These are phyloP conservation scores for Pigoraptor vietnamica DNA, from an alignment of 78 protist genomes.

Conservation along the genomic window DNA sequence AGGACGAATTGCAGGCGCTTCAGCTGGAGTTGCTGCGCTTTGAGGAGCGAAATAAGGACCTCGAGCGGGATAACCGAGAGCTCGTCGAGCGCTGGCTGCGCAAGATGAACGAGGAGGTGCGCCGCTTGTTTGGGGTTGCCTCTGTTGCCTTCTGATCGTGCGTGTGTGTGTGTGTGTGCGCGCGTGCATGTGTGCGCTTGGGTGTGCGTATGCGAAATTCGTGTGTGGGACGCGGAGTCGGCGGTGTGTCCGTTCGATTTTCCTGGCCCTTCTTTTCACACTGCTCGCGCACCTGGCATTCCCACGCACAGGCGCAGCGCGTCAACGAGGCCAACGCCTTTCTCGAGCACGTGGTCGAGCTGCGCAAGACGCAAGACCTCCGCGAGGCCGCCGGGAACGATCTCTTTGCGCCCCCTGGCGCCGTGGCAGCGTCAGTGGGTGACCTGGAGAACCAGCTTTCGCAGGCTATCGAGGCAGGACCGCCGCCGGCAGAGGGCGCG, in stretches of 20 bases:
- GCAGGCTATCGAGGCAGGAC: background rate
- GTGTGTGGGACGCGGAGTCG: too few relatives aligned
- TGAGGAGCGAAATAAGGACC: background rate
- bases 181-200: background rate
- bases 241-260: too few relatives aligned
- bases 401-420: background rate
- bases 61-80: slow-evolving; percentile 2
- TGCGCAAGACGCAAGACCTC: background rate
- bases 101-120: background rate
- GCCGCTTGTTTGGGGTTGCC: background rate
- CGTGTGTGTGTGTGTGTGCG: too few relatives aligned
- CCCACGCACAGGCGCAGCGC: background rate
- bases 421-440: background rate
- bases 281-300: too few relatives aligned
- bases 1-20: slow-evolving; percentile 21
- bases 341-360: background rate
- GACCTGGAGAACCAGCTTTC: background rate
- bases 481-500: background rate
- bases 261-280: too few relatives aligned
- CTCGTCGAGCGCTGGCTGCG: slow-evolving; percentile 15
- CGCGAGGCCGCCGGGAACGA: background rate
- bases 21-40: slow-evolving; percentile 1
- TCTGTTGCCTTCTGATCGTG: too few relatives aligned
- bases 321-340: slow-evolving; percentile 5
- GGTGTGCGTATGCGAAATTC: too few relatives aligned